These are phyloP conservation scores for Wickerhamiella hasegawae DNA, from an alignment of 805 yeast genomes.

Conservation along the genomic window DNA sequence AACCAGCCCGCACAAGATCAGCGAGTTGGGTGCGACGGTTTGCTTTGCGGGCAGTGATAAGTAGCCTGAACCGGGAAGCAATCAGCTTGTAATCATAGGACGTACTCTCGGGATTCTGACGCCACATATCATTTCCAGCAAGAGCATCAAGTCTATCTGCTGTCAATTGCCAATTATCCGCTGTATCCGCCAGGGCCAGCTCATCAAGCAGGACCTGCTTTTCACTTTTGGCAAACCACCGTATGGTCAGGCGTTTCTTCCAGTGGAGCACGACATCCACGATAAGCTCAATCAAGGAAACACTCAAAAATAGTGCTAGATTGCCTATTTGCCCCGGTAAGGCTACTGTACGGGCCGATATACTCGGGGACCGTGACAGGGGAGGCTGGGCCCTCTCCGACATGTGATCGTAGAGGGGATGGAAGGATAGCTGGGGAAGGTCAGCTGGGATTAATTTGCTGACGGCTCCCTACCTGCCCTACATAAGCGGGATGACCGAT, in stretches of 20 bases:
- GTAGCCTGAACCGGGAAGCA: conserved; percentile 47
- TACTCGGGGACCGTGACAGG: too few species aligned
- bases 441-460: too few species aligned
- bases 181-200: conserved; percentile 31
- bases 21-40: conserved; percentile 21
- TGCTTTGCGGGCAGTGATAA: conserved; percentile 39
- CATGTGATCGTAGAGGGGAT: too few species aligned
- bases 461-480: too few species aligned
- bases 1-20: conserved; percentile 64
- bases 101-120: conserved; percentile 67
- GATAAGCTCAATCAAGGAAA: conserved; percentile 9
- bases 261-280: conserved; percentile 16
- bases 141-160: conserved; percentile 30
- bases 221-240: conserved; percentile 12
- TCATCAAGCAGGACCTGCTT: conserved; percentile 13
- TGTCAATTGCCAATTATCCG: conserved; percentile 48
- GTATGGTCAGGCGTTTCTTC: conserved; percentile 11
- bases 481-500: too few species aligned
- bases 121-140: conserved; percentile 29
- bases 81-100: conserved; percentile 76
- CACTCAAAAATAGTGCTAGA: background rate
- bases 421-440: too few species aligned
- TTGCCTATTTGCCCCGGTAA: background rate
- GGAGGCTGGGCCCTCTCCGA: background rate
- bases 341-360: background rate